phyloP scores from a whole-genome alignment of 148 eudicot species.

The Talinum fruticosum region DNA sequence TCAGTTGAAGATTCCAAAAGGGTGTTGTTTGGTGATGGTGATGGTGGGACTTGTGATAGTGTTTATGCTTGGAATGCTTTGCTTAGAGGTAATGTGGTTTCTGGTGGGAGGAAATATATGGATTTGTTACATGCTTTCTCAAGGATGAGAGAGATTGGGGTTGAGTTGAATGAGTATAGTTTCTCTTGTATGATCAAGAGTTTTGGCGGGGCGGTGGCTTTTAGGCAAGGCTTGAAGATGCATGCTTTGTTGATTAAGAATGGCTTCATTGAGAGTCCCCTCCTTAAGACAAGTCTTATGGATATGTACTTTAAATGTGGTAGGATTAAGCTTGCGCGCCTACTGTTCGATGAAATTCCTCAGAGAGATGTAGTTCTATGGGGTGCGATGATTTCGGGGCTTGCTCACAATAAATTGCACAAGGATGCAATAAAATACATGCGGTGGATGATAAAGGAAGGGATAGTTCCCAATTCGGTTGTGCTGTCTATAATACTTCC shows the following conservation, averaged over 20 bases:
- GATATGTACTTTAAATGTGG: conserved; percentile 94
- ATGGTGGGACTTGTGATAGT: conserved; percentile 24
- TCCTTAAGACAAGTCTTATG: conserved; percentile 65
- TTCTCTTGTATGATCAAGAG: conserved; percentile 88
- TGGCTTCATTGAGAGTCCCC: conserved; percentile 51
- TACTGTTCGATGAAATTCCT: conserved; percentile 59
- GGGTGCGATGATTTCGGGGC: conserved; percentile 90
- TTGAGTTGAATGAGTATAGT: conserved; percentile 71
- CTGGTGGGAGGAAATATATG: conserved; percentile 46
- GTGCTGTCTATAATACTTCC: conserved; percentile 69
- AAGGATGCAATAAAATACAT: conserved; percentile 52
- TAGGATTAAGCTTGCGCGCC: conserved; percentile 62
- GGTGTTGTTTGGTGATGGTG: conserved; percentile 48
- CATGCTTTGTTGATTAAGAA: conserved; percentile 77
- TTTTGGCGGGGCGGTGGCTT: conserved; percentile 60
- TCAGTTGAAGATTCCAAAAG: conserved; percentile 54
- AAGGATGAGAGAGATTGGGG: conserved; percentile 69
- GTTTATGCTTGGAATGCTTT: conserved; percentile 90
- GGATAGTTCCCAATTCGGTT: conserved; percentile 60
- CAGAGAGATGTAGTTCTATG: conserved; percentile 79
- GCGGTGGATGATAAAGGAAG: conserved; percentile 64
- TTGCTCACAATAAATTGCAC: conserved; percentile 63
- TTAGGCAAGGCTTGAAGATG: conserved; percentile 62
- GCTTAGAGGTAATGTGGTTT: conserved; percentile 77
- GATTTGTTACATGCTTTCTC: conserved; percentile 40